Percentiles rank a stretch among this genome's conserved stretches.
Conservation (phyloP, 1,284 basidiomycete genomes). For the Ustilago curta region DNA sequence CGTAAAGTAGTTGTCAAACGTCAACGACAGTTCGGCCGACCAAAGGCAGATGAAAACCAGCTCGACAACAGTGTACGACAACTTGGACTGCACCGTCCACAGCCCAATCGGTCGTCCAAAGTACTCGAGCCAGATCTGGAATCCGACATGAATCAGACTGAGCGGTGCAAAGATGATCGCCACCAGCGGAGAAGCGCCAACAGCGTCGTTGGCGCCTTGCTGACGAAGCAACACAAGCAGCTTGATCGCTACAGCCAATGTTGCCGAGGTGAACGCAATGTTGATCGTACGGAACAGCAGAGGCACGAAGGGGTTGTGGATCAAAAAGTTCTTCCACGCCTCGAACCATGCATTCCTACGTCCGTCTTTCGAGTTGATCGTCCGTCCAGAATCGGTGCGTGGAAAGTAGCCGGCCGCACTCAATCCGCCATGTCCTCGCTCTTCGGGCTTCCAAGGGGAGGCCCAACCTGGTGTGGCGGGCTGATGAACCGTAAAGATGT, state of each 20-base stretch:
- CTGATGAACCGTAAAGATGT: conserved; percentile 60
- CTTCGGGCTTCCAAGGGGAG: conserved; percentile 62
- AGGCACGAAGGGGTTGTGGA: conserved; percentile 68
- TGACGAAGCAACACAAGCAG: conserved; percentile 76
- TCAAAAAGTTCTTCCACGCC: conserved; percentile 60
- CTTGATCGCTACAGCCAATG: conserved; percentile 82
- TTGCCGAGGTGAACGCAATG: conserved; percentile 81
- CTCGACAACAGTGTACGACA: conserved; percentile 67
- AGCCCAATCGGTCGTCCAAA: conserved; percentile 88
- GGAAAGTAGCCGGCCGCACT: conserved; percentile 54
- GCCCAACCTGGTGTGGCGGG: conserved; percentile 64
- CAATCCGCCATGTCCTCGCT: conserved; percentile 43
- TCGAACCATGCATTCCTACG: conserved; percentile 35
- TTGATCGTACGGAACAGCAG: conserved; percentile 87
- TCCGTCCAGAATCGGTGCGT: conserved; percentile 47
- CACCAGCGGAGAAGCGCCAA: conserved; percentile 84
- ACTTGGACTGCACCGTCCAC: conserved; percentile 74
- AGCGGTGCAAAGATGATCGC: conserved; percentile 87
- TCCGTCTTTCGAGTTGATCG: conserved; percentile 27
- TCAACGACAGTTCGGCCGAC: conserved; percentile 87
- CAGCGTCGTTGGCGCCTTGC: conserved; percentile 75
- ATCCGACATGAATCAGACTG: conserved; percentile 84
- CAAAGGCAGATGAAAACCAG: conserved; percentile 90
- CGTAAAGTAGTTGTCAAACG: conserved; percentile 91
- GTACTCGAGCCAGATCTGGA: conserved; percentile 75